Conservation (phyloP, 352 stramenopile genomes). For the Pythium oligandrum region DNA sequence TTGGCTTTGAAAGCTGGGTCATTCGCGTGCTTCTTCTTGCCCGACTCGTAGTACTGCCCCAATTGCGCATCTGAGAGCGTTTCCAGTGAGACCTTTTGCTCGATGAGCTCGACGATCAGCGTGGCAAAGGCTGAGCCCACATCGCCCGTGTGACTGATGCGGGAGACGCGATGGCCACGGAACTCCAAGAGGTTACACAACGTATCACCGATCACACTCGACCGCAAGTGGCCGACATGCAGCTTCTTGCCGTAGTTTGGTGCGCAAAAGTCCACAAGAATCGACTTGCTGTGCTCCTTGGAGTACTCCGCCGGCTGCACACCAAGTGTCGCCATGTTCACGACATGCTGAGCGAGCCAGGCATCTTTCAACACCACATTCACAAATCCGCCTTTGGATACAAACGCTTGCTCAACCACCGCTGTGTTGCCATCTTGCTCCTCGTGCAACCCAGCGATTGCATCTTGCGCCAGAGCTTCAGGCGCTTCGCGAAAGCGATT, state of each 20-base stretch:
- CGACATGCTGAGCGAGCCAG: slow-evolving; percentile 58
- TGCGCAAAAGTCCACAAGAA: slow-evolving; percentile 79
- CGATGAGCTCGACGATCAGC: slow-evolving; percentile 66
- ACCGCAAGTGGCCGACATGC: slow-evolving; percentile 78
- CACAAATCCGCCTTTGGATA: slow-evolving; percentile 68
- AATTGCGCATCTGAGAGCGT: slow-evolving; percentile 57
- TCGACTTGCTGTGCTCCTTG: slow-evolving; percentile 21
- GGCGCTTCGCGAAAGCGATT: slow-evolving; percentile 36
- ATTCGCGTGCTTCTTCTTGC: slow-evolving; percentile 40
- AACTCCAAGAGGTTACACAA: slow-evolving; percentile 82
- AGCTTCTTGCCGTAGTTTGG: slow-evolving; percentile 86
- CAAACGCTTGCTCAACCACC: slow-evolving; percentile 30
- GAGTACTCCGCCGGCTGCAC: slow-evolving; percentile 22
- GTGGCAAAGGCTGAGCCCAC: slow-evolving; percentile 74
- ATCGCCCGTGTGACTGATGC: slow-evolving; percentile 77
- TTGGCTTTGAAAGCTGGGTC: slow-evolving; percentile 52
- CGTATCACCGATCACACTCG: slow-evolving; percentile 75
- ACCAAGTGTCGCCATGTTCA: slow-evolving; percentile 56
- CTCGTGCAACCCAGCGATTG: slow-evolving; percentile 5
- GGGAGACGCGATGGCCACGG: slow-evolving; percentile 57
- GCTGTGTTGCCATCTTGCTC: slow-evolving; percentile 21
- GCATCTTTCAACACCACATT: slow-evolving; percentile 68
- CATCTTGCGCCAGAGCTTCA: slow-evolving; percentile 32
- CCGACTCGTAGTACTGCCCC: slow-evolving; percentile 62
- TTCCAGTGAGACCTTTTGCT: slow-evolving; percentile 36